phyloP scores from a whole-genome alignment of 768 basidiomycete species.

The Termitomyces sp. region DNA sequence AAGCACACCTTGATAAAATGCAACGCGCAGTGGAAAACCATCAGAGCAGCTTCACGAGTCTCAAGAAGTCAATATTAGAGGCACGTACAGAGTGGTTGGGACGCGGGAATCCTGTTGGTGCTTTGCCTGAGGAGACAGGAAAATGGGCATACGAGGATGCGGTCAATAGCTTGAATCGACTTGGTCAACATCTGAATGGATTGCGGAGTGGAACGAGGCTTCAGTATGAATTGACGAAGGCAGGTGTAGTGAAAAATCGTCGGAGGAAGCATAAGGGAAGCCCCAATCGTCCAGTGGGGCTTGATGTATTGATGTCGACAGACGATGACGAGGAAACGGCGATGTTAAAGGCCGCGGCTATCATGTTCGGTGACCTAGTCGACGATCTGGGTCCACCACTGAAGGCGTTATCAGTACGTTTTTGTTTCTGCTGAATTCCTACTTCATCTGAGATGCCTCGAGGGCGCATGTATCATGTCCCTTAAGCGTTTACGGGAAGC shows the following conservation, averaged over 20 bases:
- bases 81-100: slow-evolving; percentile 81
- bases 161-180: slow-evolving; percentile 78
- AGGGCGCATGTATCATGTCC: slow-evolving; percentile 61
- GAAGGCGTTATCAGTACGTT: slow-evolving; percentile 65
- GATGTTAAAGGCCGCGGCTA: slow-evolving; percentile 60
- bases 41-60: slow-evolving; percentile 83
- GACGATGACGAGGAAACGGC: slow-evolving; percentile 32
- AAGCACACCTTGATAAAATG: slow-evolving; percentile 57
- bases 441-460: not conserved
- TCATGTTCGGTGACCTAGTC: slow-evolving; percentile 74
- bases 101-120: slow-evolving; percentile 22
- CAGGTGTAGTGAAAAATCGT: slow-evolving; percentile 30
- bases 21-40: slow-evolving; percentile 81
- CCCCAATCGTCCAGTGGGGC: slow-evolving; percentile 3
- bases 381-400: slow-evolving; percentile 79
- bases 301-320: slow-evolving; percentile 9
- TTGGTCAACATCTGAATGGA: slow-evolving; percentile 93
- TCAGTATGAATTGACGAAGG: slow-evolving; percentile 78
- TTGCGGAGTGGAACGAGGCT: slow-evolving; percentile 79
- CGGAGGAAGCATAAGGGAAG: slow-evolving; percentile 18
- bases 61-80: slow-evolving; percentile 84
- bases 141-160: slow-evolving; percentile 79
- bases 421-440: not conserved
- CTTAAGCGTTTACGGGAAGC: slow-evolving; percentile 63
- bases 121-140: slow-evolving; percentile 25